phyloP scores from a whole-genome alignment of 2,329 filamentous ascomycete genomes.

The Talaromyces funiculosus region DNA sequence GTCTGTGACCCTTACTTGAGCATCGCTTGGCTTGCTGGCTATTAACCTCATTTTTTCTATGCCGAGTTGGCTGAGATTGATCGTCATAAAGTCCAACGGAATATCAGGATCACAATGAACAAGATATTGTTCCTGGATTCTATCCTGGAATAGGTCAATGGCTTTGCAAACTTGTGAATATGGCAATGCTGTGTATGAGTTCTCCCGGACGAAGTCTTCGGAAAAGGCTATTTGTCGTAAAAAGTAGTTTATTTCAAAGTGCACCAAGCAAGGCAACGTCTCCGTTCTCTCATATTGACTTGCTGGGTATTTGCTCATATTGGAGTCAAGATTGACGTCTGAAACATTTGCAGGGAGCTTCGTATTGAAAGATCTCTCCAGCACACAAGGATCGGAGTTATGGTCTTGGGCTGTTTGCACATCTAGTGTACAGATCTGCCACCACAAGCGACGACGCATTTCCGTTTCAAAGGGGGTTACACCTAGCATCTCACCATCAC shows the following conservation, averaged over 20 bases:
- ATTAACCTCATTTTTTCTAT: neutral
- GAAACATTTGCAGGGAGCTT: slow-evolving; percentile 23
- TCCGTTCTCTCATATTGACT: neutral
- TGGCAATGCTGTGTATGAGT: neutral
- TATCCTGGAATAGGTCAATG: neutral
- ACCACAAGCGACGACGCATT: slow-evolving; percentile 50
- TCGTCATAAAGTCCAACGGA: neutral
- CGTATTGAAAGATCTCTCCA: slow-evolving; percentile 20
- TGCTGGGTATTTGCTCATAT: slow-evolving; percentile 14
- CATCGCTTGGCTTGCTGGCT: neutral
- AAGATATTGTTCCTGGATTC: neutral
- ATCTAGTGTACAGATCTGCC: slow-evolving; percentile 34
- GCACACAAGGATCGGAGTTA: slow-evolving; percentile 23
- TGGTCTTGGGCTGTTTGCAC: slow-evolving; percentile 25
- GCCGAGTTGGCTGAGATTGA: neutral
- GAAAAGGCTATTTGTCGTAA: neutral
- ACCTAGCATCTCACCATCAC: slow-evolving; percentile 45
- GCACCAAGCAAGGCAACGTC: neutral
- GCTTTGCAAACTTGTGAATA: neutral
- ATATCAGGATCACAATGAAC: neutral
- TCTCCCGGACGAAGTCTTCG: neutral
- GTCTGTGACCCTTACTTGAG: neutral
- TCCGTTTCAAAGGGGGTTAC: slow-evolving; percentile 47
- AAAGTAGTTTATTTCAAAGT: neutral
- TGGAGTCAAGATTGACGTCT: slow-evolving; percentile 18